phyloP scores from a whole-genome alignment of 2,329 filamentous ascomycete species.

The Leptographium radiaticola region DNA sequence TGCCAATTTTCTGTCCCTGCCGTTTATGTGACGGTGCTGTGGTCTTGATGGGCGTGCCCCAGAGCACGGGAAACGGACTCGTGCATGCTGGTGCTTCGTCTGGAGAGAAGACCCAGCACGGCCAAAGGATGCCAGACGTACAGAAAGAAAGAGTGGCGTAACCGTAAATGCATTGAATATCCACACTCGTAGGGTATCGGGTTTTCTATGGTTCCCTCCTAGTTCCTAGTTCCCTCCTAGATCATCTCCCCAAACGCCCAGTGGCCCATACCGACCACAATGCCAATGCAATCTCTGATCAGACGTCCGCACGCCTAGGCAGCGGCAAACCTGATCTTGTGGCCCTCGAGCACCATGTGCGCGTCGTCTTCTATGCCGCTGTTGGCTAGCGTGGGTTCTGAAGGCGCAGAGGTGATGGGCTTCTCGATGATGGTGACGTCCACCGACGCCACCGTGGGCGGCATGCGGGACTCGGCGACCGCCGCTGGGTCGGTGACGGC shows the following conservation, averaged over 20 bases:
- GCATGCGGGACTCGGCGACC: conserved; percentile 15
- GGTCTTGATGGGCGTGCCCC: no score
- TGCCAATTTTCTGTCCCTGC: conserved; percentile 45
- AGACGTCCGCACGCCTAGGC: neutral
- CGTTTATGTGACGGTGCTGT: conserved; percentile 16
- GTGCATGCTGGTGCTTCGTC: neutral
- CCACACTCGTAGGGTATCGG: conserved; percentile 10
- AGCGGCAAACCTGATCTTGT: conserved; percentile 18
- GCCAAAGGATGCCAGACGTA: no score
- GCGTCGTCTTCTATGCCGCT: conserved; percentile 21
- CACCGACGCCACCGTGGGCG: conserved; percentile 25
- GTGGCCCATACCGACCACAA: neutral
- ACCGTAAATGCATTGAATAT: no score
- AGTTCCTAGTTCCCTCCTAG: neutral
- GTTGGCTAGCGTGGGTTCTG: conserved; percentile 23
- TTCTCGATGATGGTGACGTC: conserved; percentile 41
- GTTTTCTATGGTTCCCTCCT: neutral
- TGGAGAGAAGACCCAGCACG: no score
- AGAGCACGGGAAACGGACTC: no score
- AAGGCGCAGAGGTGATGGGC: conserved; percentile 24
- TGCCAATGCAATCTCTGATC: neutral
- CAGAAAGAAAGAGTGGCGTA: no score
- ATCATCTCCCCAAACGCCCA: neutral
- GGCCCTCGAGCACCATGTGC: conserved; percentile 37
- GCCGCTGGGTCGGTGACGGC: conserved; percentile 32